These are phyloP conservation scores for Fraxinus nigra DNA, from an alignment of 305 asterid species.

Conservation along the genomic window DNA sequence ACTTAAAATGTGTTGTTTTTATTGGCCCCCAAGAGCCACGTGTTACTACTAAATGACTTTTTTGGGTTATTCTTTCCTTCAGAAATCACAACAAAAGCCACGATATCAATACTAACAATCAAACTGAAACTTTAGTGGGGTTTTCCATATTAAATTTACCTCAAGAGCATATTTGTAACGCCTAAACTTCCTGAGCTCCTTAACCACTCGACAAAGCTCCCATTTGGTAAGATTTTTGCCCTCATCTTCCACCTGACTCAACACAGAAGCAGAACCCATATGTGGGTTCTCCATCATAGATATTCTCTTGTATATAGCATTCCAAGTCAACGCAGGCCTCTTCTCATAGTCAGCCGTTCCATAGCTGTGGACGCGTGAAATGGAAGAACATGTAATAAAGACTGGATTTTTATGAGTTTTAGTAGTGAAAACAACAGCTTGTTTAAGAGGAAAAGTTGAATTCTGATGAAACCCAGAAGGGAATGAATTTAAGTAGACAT, in stretches of 20 bases:
- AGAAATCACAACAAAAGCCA: neutral
- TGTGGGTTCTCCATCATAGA: constrained; percentile 43
- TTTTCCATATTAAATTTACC: constrained; percentile 36
- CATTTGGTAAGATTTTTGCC: constrained; percentile 61
- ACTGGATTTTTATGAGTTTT: constrained; percentile 30
- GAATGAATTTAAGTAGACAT: constrained; percentile 38
- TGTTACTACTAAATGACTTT: neutral
- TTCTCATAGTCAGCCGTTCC: constrained; percentile 63
- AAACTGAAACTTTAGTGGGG: neutral
- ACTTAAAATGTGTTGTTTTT: neutral
- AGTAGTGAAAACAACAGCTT: constrained; percentile 28
- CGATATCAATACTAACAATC: neutral
- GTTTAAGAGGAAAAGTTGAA: constrained; percentile 27
- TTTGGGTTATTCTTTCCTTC: neutral
- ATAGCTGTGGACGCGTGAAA: constrained; percentile 51
- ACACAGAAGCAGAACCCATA: constrained; percentile 55
- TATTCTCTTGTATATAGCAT: constrained; percentile 56
- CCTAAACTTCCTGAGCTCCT: constrained; percentile 82
- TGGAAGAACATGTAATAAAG: constrained; percentile 46
- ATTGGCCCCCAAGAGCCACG: neutral
- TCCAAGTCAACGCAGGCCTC: constrained; percentile 62
- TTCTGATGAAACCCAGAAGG: constrained; percentile 48
- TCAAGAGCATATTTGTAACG: constrained; percentile 73
- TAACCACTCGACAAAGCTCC: constrained; percentile 73
- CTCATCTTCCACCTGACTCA: constrained; percentile 67